Evolutionary conservation across 2,329 filamentous ascomycete genomes (phyloP).

Genomic region (Botryosphaeria agaves): DNA sequence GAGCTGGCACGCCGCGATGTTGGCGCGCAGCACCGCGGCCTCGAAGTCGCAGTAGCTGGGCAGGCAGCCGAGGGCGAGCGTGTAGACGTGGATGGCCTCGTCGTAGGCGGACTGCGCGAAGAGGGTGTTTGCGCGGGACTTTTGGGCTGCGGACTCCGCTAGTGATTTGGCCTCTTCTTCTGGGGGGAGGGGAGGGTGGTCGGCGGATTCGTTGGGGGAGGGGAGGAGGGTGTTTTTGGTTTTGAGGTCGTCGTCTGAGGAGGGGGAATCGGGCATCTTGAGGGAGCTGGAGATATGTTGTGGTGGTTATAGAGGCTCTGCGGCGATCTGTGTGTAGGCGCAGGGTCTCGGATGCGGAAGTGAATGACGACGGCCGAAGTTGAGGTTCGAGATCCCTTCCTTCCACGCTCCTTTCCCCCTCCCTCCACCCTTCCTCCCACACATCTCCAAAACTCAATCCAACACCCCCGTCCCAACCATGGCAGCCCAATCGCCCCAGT

Average conservation of each 20-base stretch:
- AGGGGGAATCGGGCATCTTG: too few relatives aligned
- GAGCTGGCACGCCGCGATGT: constrained; percentile 76
- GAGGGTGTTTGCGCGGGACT: constrained; percentile 60
- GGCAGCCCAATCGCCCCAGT: background rate
- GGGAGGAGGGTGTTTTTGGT: constrained; percentile 1
- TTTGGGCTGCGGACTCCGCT: constrained; percentile 52
- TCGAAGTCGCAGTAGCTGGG: constrained; percentile 81
- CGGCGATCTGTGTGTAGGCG: too few relatives aligned
- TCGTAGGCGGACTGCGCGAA: constrained; percentile 57
- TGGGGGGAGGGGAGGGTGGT: constrained; percentile 17
- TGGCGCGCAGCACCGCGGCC: constrained; percentile 70
- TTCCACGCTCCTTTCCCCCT: too few relatives aligned
- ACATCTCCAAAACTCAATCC: too few relatives aligned
- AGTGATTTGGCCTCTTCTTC: constrained; percentile 39
- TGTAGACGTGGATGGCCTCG: constrained; percentile 67
- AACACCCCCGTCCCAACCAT: too few relatives aligned
- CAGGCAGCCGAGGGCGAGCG: constrained; percentile 59
- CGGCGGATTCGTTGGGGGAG: constrained; percentile 5
- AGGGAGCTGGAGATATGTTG: too few relatives aligned
- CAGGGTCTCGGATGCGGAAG: too few relatives aligned
- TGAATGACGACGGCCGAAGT: too few relatives aligned
- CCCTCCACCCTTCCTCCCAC: too few relatives aligned
- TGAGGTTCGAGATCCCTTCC: too few relatives aligned
- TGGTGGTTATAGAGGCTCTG: too few relatives aligned
- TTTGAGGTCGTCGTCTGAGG: background rate